phyloP scores from a whole-genome alignment of 148 eudicot genomes.

The Fallopia convolvulus region DNA sequence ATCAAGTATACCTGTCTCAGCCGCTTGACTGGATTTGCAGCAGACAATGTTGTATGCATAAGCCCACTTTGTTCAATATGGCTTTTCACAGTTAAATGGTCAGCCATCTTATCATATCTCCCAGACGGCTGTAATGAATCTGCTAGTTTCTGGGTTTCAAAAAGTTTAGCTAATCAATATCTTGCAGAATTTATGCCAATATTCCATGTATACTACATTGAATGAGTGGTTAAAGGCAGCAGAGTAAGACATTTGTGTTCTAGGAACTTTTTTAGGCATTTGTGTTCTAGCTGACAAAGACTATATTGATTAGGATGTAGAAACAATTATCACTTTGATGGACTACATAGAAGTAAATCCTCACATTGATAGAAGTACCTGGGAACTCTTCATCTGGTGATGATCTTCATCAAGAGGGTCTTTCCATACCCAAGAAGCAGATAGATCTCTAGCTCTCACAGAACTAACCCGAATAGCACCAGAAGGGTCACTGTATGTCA shows the following conservation, averaged over 20 bases:
- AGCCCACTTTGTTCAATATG: constrained; percentile 26
- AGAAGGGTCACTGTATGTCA: constrained; percentile 77
- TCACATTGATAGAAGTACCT: constrained; percentile 33
- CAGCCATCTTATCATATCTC: constrained; percentile 24
- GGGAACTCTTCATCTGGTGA: constrained; percentile 25
- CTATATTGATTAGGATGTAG: not conserved
- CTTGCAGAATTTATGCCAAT: not conserved
- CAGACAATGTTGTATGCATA: constrained; percentile 22
- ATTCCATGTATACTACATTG: not conserved
- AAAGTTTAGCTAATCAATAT: constrained; percentile 2
- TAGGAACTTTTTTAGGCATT: not conserved
- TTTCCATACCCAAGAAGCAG: constrained; percentile 96
- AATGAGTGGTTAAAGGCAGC: not conserved
- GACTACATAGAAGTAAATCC: not conserved
- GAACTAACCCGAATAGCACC: constrained; percentile 66
- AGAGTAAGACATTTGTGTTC: not conserved
- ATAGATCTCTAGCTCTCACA: constrained; percentile 72
- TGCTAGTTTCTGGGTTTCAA: constrained; percentile 26
- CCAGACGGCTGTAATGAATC: constrained; percentile 30
- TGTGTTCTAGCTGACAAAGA: not conserved
- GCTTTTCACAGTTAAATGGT: constrained; percentile 27
- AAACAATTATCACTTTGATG: not conserved
- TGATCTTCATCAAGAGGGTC: constrained; percentile 37
- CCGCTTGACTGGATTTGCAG: constrained; percentile 65
- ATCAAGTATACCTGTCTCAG: constrained; percentile 50